phyloP scores from a whole-genome alignment of 805 yeast species.

The Ogataea angusta region DNA sequence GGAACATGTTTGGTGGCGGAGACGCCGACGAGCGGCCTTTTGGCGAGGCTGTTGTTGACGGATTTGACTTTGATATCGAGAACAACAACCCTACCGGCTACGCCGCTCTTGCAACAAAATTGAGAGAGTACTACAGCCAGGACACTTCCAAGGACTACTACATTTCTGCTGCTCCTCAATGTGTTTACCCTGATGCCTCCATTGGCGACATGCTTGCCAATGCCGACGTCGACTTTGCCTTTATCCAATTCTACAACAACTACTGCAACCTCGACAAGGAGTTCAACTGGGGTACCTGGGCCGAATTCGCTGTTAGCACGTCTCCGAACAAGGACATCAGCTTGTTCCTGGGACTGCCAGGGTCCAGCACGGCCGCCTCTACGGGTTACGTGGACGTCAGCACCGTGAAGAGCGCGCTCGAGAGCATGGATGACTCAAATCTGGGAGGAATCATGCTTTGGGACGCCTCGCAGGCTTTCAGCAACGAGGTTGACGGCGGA shows the following conservation, averaged over 20 bases:
- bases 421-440: slow-evolving; percentile 30
- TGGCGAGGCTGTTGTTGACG: slow-evolving; percentile 75
- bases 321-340: slow-evolving; percentile 70
- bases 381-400: slow-evolving; percentile 53
- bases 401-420: slow-evolving; percentile 32
- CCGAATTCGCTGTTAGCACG: slow-evolving; percentile 49
- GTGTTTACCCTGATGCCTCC: slow-evolving; percentile 77
- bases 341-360: slow-evolving; percentile 73
- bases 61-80: slow-evolving; percentile 78
- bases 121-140: slow-evolving; percentile 38
- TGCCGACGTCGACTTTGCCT: slow-evolving; percentile 74
- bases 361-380: slow-evolving; percentile 47
- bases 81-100: slow-evolving; percentile 61
- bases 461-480: slow-evolving; percentile 70
- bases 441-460: slow-evolving; percentile 80
- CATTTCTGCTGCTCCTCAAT: slow-evolving; percentile 90
- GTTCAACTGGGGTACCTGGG: slow-evolving; percentile 75
- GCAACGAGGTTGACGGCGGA: slow-evolving; percentile 41
- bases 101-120: slow-evolving; percentile 51
- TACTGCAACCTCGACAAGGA: slow-evolving; percentile 52
- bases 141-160: slow-evolving; percentile 56
- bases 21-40: slow-evolving; percentile 50
- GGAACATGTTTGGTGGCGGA: slow-evolving; percentile 65
- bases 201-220: slow-evolving; percentile 40
- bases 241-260: slow-evolving; percentile 89